Evolutionary conservation across 495 filamentous ascomycete genomes (phyloP).

Genomic region (Lepraria neglecta): DNA sequence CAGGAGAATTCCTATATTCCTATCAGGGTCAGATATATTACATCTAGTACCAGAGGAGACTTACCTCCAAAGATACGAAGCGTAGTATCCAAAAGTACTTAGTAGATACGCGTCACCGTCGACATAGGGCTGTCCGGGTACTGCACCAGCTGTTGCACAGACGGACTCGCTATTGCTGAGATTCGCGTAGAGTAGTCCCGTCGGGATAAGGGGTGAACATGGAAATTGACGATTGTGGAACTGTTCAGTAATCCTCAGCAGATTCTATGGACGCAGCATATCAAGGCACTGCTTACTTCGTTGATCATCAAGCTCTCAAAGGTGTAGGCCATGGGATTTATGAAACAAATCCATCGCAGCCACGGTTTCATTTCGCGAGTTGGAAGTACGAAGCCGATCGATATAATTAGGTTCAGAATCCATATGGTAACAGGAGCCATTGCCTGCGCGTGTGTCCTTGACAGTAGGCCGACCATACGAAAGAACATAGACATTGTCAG

Average conservation of each 20-base stretch:
- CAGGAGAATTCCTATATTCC: conserved; percentile 76
- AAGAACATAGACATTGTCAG: conserved; percentile 75
- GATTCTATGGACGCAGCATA: too few species aligned
- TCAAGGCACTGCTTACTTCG: too few species aligned
- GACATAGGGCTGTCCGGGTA: conserved; percentile 49
- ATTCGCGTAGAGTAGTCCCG: conserved; percentile 44
- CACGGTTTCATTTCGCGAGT: too few species aligned
- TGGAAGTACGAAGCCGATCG: too few species aligned
- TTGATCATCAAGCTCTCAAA: not conserved
- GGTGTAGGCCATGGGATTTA: too few species aligned
- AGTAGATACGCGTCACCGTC: conserved; percentile 64
- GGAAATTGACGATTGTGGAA: conserved; percentile 59
- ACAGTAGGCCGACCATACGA: conserved; percentile 72
- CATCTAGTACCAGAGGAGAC: too few species aligned
- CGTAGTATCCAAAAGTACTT: conserved; percentile 53
- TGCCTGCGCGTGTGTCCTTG: conserved; percentile 72
- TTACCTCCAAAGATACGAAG: conserved; percentile 63
- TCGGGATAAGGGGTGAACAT: conserved; percentile 59
- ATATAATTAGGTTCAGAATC: conserved; percentile 71
- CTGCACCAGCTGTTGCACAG: conserved; percentile 58
- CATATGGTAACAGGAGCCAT: conserved; percentile 76
- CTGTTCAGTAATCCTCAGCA: conserved; percentile 78
- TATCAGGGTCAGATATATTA: too few species aligned
- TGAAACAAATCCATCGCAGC: too few species aligned
- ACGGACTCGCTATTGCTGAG: conserved; percentile 40